A percentile compares a stretch with the other conserved stretches of the same genome.
Evolutionary conservation across 768 basidiomycete genomes (phyloP).

Genomic region (Lentinus brumalis): DNA sequence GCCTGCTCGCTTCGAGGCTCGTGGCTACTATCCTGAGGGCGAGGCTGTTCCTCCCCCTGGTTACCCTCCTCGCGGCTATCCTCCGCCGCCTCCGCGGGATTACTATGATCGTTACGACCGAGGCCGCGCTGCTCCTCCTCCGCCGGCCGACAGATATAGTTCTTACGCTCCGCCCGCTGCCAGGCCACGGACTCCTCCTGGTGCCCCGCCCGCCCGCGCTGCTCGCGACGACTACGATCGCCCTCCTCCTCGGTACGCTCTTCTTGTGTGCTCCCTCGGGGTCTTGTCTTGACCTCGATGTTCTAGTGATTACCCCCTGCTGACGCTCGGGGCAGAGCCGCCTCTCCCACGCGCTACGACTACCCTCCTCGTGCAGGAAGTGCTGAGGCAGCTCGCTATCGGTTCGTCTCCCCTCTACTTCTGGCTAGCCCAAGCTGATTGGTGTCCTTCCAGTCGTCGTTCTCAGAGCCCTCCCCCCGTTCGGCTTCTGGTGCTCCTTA

Average conservation of each 20-base stretch:
- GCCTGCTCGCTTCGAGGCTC: conserved; percentile 54
- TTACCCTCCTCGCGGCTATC: conserved; percentile 55
- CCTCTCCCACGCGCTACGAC: conserved; percentile 46
- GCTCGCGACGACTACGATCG: conserved; percentile 68
- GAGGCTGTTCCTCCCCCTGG: conserved; percentile 42
- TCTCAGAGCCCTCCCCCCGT: conserved; percentile 69
- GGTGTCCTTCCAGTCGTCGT: conserved; percentile 51
- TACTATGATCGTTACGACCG: conserved; percentile 60
- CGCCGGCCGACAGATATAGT: conserved; percentile 43
- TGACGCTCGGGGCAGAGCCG: conserved; percentile 51
- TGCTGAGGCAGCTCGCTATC: conserved; percentile 34
- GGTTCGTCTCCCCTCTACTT: conserved; percentile 31
- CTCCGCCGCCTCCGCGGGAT: conserved; percentile 47
- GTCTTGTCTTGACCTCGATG: conserved; percentile 4
- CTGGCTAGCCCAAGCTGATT: conserved; percentile 3
- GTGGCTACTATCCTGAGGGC: conserved; percentile 50
- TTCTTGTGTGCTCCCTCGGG: conserved; percentile 1
- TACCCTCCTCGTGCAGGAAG: conserved; percentile 51
- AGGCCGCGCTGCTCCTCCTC: conserved; percentile 37
- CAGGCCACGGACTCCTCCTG: conserved; percentile 55
- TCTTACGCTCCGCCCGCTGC: conserved; percentile 50
- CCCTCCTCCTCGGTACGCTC: conserved; percentile 54
- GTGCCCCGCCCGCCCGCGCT: conserved; percentile 51
- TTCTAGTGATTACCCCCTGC: conserved; percentile 58
- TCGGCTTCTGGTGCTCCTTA: conserved; percentile 46